Base-by-base conservation (phyloP, 2,329 filamentous ascomycete genomes). In the Camptophora hylomeconis region DNA sequence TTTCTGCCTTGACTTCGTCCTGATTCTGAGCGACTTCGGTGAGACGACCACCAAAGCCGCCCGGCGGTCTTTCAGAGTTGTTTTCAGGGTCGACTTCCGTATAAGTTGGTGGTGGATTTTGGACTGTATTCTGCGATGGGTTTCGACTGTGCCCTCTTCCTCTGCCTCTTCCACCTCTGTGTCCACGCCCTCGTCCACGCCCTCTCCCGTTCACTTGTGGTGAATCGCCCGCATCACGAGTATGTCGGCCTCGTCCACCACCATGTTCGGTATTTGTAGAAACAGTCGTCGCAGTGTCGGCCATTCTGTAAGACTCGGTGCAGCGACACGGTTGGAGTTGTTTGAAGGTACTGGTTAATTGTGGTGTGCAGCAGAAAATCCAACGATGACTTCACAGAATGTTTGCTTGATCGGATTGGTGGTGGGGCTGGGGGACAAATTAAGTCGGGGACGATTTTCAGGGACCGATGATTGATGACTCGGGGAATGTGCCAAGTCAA, bases 101-200 rank as follows among this genome's bases (percentile, higher is more conserved):
- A 26, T 28, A 19, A 18, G 30, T 24, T 29, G 18, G 31, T 15
- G 18, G 32, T 24, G 20, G 32, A 11, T 8, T 28, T 16, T n/a
- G n/a, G n/a, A n/a, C 24, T 24, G 25, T 23, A 17, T 29, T 28
- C 14, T 64, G 60, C 94, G 86, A 65, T 94, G 86, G 35, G 65
- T 77, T 70, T 92, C 60, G 46, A 69, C 75, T 39, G 79, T 58
- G 45, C 76, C 86, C 63, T 92, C 84, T 60, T 80, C 77, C 45
- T 80, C 73, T 45, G 79, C 77, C 63, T 86, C 80, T 15, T 18
- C 30, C 60, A 94, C 87, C 41, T 92, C 83, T 40, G 87, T 74
- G 46, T 69, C 63, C 40, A 79, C 60, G 39, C 72, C 80, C 57
- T 80, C 72, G 36, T 71, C 74, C 28, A 31, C 33, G 35, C 10